Percentiles rank a stretch among this genome's conserved stretches.
Evolutionary conservation across 257 asterid species (phyloP).

Genomic region (Ballota nigra): DNA sequence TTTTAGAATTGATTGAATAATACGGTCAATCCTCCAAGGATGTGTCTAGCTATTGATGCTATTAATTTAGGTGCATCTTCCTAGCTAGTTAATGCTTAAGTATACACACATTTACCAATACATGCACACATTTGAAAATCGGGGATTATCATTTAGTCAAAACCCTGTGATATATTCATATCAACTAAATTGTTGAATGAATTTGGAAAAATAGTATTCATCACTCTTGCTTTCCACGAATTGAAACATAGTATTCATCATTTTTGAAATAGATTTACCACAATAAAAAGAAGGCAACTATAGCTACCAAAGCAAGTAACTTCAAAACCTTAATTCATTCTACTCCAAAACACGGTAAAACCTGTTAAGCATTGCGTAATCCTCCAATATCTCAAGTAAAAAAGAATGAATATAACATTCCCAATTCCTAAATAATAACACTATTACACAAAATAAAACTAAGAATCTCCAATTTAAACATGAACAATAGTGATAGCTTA

Average conservation of each 20-base stretch:
- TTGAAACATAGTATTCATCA: no score
- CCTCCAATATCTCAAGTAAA: constrained; percentile 1
- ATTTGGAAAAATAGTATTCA: no score
- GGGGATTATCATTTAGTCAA: constrained; percentile 25
- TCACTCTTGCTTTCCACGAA: no score
- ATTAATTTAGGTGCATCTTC: constrained; percentile 42
- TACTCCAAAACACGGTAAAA: no score
- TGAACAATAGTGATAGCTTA: no score
- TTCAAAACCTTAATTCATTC: background rate
- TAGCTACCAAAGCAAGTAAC: constrained; percentile 5
- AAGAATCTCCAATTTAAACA: constrained; percentile 20
- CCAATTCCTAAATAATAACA: background rate
- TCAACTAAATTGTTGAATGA: no score
- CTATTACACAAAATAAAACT: background rate
- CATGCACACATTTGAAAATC: constrained; percentile 41
- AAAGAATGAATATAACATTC: background rate
- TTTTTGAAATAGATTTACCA: no score
- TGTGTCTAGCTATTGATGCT: constrained; percentile 24
- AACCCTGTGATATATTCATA: no score
- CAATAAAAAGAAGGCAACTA: constrained; percentile 3
- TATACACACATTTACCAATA: constrained; percentile 34
- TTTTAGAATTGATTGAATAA: constrained; percentile 17
- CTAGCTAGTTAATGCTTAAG: constrained; percentile 42
- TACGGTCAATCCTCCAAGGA: constrained; percentile 30
- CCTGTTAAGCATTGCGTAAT: background rate